These are phyloP conservation scores for Albifimbria verrucaria DNA, from an alignment of 2,329 filamentous ascomycete species.

Conservation along the genomic window DNA sequence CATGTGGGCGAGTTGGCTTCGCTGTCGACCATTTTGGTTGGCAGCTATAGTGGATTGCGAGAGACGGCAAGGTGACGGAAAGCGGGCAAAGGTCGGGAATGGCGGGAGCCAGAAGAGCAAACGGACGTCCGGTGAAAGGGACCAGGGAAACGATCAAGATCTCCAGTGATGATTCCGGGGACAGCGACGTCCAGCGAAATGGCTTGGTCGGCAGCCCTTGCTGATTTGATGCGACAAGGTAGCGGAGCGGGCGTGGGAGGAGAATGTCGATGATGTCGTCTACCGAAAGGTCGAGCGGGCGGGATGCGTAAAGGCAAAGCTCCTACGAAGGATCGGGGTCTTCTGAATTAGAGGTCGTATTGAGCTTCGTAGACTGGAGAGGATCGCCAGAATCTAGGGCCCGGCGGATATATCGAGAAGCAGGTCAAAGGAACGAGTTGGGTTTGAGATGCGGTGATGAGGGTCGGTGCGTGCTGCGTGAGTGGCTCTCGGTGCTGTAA, in stretches of 20 bases:
- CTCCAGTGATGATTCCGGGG: too few species aligned
- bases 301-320: not conserved
- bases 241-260: not conserved
- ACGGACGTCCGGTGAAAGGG: not conserved
- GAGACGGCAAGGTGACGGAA: constrained; percentile 18
- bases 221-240: not conserved
- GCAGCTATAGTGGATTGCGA: not conserved
- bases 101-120: constrained; percentile 5
- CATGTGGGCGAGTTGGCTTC: constrained; percentile 93
- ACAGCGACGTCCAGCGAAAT: too few species aligned
- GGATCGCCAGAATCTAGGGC: not conserved
- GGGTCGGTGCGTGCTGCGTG: not conserved
- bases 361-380: not conserved
- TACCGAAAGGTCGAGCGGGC: not conserved
- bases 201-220: too few species aligned
- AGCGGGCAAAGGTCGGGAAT: constrained; percentile 13
- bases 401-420: not conserved
- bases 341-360: not conserved
- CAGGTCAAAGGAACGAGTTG: not conserved
- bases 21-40: constrained; percentile 87
- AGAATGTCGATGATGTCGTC: not conserved
- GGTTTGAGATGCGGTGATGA: not conserved
- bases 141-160: too few species aligned
- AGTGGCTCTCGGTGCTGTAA: not conserved
- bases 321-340: not conserved